These are phyloP conservation scores for Solanum pennellii DNA, from an alignment of 257 asterid genomes.

Conservation along the genomic window DNA sequence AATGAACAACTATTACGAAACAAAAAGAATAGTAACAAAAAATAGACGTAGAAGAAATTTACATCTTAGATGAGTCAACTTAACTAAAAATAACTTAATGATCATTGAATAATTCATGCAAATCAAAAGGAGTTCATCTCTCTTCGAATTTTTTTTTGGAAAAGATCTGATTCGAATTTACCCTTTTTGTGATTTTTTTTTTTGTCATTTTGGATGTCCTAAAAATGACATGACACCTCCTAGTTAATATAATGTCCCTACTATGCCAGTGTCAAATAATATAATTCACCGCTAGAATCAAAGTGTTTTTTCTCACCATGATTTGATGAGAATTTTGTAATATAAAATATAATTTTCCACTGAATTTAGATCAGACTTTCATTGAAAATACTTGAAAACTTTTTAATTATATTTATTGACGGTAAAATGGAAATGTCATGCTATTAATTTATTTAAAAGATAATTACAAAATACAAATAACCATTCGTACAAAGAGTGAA, in stretches of 20 bases:
- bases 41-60: no score
- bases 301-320: not conserved
- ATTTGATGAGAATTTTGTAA: no score
- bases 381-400: not conserved
- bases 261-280: not conserved
- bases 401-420: not conserved
- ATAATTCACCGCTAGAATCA: no score
- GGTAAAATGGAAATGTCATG: not conserved
- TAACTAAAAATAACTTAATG: not conserved
- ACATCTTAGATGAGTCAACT: not conserved
- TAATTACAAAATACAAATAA: not conserved
- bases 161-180: not conserved
- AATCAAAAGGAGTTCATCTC: not conserved
- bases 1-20: no score
- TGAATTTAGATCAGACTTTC: not conserved
- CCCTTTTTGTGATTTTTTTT: not conserved
- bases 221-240: not conserved
- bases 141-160: not conserved
- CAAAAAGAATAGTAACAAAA: no score
- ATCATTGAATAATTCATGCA: not conserved
- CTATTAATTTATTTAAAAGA: not conserved
- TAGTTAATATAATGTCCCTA: not conserved
- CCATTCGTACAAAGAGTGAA: not conserved
- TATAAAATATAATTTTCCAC: not conserved
- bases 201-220: not conserved